Conservation (phyloP, 2,329 filamentous ascomycete species). For the Orbilia brochopaga region DNA sequence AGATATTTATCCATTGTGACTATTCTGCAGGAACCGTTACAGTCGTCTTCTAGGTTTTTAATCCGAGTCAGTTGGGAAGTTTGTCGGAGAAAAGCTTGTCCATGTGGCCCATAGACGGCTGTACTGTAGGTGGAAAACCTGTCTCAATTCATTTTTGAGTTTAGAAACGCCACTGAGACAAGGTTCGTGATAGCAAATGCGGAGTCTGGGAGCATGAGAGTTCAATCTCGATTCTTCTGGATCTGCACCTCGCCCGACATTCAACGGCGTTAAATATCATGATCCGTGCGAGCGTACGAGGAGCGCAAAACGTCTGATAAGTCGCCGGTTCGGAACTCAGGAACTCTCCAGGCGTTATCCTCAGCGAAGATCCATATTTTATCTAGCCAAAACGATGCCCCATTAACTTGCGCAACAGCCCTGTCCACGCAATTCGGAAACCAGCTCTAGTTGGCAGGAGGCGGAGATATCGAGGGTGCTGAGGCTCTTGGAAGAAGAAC, state of each 20-base stretch:
- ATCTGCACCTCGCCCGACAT: conserved; percentile 17
- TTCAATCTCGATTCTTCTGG: conserved; percentile 22
- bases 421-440: conserved; percentile 41
- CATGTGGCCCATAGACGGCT: conserved; percentile 12
- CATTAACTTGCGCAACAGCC: background rate
- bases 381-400: no score
- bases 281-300: conserved; percentile 13
- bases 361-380: no score
- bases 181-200: conserved; percentile 13
- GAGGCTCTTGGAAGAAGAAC: conserved; percentile 27
- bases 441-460: conserved; percentile 5
- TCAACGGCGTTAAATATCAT: conserved; percentile 7
- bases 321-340: background rate
- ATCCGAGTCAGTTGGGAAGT: conserved; percentile 27
- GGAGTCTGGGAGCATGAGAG: conserved; percentile 3
- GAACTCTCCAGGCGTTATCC: no score
- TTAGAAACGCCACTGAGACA: conserved; percentile 19
- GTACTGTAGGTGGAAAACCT: conserved; percentile 28
- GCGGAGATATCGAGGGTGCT: conserved; percentile 11
- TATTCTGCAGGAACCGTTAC: conserved; percentile 19
- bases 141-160: conserved; percentile 48
- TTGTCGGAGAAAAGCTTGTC: conserved; percentile 32
- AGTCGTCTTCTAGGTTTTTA: conserved; percentile 2
- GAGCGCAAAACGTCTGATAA: background rate
- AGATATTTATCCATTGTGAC: conserved; percentile 40